Percentiles rank a stretch among this genome's conserved stretches.
Evolutionary conservation across 202 grass and related monocot species (phyloP).

Genomic region (Musa balbisiana): DNA sequence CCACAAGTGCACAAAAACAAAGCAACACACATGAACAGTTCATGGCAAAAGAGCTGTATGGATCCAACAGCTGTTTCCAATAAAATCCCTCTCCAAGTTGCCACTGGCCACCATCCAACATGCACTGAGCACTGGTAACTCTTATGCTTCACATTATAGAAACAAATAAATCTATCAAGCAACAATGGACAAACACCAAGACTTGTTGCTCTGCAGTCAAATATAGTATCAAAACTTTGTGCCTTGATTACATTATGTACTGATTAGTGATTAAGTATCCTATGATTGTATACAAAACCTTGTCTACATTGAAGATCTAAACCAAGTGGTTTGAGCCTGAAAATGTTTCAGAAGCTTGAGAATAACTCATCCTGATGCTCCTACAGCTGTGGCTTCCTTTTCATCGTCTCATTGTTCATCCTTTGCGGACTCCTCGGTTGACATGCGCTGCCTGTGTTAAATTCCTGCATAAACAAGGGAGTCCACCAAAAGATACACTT

Average conservation of each 20-base stretch:
- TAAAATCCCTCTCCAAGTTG: too few relatives aligned
- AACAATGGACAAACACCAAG: neutral
- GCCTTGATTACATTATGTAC: neutral
- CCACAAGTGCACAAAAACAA: too few relatives aligned
- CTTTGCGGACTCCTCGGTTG: neutral
- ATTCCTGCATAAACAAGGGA: neutral
- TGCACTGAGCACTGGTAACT: too few relatives aligned
- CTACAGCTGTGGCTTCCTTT: neutral
- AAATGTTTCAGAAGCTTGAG: neutral
- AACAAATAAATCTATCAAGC: too few relatives aligned
- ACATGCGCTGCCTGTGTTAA: neutral
- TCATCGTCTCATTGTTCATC: constrained; percentile 1
- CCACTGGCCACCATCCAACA: too few relatives aligned
- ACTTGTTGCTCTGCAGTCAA: neutral
- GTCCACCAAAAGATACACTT: neutral
- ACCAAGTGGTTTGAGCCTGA: neutral
- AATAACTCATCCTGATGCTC: neutral
- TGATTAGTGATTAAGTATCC: neutral
- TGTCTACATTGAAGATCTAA: neutral
- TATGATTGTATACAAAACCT: neutral
- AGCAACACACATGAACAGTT: too few relatives aligned
- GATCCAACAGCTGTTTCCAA: too few relatives aligned
- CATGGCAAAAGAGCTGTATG: too few relatives aligned
- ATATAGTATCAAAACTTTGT: neutral
- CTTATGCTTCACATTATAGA: too few relatives aligned